phyloP scores from a whole-genome alignment of 495 filamentous ascomycete species.

The Penicillium canescens region DNA sequence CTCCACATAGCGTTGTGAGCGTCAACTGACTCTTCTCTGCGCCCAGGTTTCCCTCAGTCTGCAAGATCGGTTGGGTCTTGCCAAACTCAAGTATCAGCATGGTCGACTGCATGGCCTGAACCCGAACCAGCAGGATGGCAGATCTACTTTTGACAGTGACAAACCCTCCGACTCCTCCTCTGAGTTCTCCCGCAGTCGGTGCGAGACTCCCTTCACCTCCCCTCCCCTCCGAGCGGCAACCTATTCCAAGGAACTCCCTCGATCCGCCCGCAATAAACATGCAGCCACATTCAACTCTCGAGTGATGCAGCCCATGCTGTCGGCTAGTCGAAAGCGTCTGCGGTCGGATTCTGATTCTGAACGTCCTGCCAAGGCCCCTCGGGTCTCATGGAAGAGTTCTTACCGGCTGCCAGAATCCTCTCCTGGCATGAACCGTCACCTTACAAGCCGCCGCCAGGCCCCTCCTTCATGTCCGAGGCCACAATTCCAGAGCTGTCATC shows the following conservation, averaged over 20 bases:
- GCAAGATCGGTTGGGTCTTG: constrained; percentile 89
- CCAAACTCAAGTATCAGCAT: constrained; percentile 94
- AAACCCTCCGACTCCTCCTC: constrained; percentile 78
- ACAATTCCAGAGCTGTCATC: constrained; percentile 62
- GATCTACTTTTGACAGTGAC: constrained; percentile 30
- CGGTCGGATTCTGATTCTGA: constrained; percentile 65
- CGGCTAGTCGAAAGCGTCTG: constrained; percentile 62
- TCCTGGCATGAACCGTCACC: constrained; percentile 53
- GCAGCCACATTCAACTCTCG: constrained; percentile 47
- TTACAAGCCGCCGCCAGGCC: constrained; percentile 47
- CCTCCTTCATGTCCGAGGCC: constrained; percentile 76
- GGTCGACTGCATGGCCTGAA: constrained; percentile 51
- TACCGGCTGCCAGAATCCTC: constrained; percentile 81
- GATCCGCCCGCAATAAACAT: constrained; percentile 48
- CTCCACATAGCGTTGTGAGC: not conserved
- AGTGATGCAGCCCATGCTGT: constrained; percentile 48
- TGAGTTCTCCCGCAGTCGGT: constrained; percentile 50
- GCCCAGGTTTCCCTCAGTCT: constrained; percentile 83
- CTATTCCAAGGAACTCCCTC: constrained; percentile 48
- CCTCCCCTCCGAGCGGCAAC: constrained; percentile 38
- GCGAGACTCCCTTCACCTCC: constrained; percentile 48
- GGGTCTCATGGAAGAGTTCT: constrained; percentile 69
- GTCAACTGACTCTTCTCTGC: constrained; percentile 10
- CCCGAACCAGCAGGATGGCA: constrained; percentile 69
- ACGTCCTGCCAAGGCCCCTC: constrained; percentile 54